A percentile compares a stretch with the other conserved stretches of the same genome.
These are phyloP conservation scores for Cornus suecica DNA, from an alignment of 148 eudicot species.

Conservation along the genomic window DNA sequence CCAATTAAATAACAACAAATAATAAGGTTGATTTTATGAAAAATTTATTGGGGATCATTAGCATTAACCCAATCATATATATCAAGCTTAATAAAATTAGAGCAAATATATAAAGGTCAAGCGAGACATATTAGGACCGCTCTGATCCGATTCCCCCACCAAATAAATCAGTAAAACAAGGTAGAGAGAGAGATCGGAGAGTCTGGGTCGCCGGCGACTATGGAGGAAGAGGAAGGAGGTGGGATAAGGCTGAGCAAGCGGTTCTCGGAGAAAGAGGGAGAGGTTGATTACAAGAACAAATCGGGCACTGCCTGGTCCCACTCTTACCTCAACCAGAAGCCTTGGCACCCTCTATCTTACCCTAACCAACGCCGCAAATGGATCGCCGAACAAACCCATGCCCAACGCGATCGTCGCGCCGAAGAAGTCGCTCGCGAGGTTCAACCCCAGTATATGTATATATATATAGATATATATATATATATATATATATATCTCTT, in stretches of 20 bases:
- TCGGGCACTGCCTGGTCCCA: constrained; percentile 98
- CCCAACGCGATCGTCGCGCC: constrained; percentile 64
- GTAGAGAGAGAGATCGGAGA: neutral
- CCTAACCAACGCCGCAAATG: constrained; percentile 99
- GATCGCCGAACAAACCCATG: constrained; percentile 98
- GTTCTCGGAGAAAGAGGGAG: constrained; percentile 67
- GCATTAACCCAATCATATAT: too few species aligned
- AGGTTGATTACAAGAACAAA: constrained; percentile 79
- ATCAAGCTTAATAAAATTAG: too few species aligned
- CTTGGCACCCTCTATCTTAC: constrained; percentile 99
- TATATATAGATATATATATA: too few species aligned
- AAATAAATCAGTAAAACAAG: too few species aligned
- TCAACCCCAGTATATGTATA: too few species aligned
- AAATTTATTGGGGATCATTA: too few species aligned
- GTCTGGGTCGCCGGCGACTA: constrained; percentile 17
- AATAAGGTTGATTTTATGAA: too few species aligned
- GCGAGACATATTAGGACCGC: too few species aligned
- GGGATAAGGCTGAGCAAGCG: constrained; percentile 71
- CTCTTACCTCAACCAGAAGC: constrained; percentile 82
- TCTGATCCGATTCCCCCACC: too few species aligned
- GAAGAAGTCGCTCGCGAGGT: constrained; percentile 94
- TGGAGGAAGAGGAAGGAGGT: constrained; percentile 67
- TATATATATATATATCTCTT: too few species aligned
- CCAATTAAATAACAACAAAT: too few species aligned
- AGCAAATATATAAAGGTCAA: too few species aligned